Base-by-base conservation (phyloP, 345 rosid genomes). In the Excoecaria cochinchinensis region DNA sequence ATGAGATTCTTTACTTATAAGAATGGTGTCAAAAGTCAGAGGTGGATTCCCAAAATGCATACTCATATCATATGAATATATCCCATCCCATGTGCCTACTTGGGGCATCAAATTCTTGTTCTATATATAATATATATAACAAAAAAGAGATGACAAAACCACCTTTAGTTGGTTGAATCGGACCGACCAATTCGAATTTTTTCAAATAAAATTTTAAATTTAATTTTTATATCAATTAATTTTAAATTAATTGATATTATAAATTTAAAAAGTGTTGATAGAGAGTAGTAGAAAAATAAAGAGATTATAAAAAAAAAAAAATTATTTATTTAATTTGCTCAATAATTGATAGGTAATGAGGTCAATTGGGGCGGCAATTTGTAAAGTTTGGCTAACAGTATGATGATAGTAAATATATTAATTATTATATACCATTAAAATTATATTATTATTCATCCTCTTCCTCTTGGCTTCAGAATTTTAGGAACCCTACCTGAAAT, bases 31-130 rank as follows among this genome's bases (percentile, higher is more conserved):
- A 58, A 24, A 15, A 70, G 73, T 36, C 36, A 53, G 50, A 53
- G 63, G 62, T 70, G 62, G 62, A 53, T 53, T 67, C 52, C 71
- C 71, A 58, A 22, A 31, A 58, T 58, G 36, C 22, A 42, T 42
- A 3, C 7, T 8, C 61, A 57, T n/a, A n/a, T n/a, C n/a, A n/a
- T n/a, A 5, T 13, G 21, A 53, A 53, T 12, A 21, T 51, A 10
- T 51, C 55, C 53, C 53, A 50, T 50, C 4, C 62, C 46, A 42
- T 42, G 55, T 51, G 5, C 55, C 55, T 51, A 51, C 55, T 51
- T 51, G 55, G 5, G 55, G 55, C 14, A 51, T 51, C 55, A 57
- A 4, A 2, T 57, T 57, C 31, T 57, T 56, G 6, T 16, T 56
- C 3, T 17, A 19, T 42, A 42, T 8, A 56, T 56, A 1, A 1